Evolutionary conservation across 23 red algal genomes (phyloP).

Genomic region (Gracilaria domingensis): DNA sequence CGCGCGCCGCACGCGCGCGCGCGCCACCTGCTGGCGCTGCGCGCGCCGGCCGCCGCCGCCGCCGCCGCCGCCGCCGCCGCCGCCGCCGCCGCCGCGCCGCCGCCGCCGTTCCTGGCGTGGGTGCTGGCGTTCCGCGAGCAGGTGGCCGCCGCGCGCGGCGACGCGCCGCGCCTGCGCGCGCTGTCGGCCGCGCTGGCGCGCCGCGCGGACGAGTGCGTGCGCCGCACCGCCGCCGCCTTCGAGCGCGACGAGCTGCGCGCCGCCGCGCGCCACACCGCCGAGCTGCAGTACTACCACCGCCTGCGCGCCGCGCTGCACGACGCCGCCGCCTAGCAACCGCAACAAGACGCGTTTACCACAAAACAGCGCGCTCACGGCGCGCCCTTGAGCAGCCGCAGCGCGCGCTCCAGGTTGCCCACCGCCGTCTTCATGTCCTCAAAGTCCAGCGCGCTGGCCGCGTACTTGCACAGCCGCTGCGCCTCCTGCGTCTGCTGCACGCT

Average conservation of each 20-base stretch:
- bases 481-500: constrained; percentile 53
- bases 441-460: constrained; percentile 82
- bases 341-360: not conserved
- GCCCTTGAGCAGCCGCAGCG: constrained; percentile 27
- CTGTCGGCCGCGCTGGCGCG: not conserved
- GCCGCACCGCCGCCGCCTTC: not conserved
- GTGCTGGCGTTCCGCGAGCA: constrained; percentile 33
- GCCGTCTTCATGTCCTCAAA: constrained; percentile 85
- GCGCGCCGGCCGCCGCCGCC: not conserved
- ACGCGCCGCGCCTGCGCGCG: not conserved
- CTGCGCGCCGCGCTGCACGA: not conserved
- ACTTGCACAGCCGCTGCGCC: constrained; percentile 75
- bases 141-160: not conserved
- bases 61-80: not conserved
- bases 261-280: constrained; percentile 9
- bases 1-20: constrained; percentile 30
- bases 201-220: not conserved
- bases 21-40: constrained; percentile 33
- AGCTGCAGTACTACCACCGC: constrained; percentile 53
- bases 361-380: not conserved
- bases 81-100: not conserved
- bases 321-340: not conserved
- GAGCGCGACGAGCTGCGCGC: not conserved
- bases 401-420: constrained; percentile 39
- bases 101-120: constrained; percentile 28